These are phyloP conservation scores for Jimgerdemannia flammicorona DNA, from an alignment of 192 early-diverging fungal genomes.

Conservation along the genomic window DNA sequence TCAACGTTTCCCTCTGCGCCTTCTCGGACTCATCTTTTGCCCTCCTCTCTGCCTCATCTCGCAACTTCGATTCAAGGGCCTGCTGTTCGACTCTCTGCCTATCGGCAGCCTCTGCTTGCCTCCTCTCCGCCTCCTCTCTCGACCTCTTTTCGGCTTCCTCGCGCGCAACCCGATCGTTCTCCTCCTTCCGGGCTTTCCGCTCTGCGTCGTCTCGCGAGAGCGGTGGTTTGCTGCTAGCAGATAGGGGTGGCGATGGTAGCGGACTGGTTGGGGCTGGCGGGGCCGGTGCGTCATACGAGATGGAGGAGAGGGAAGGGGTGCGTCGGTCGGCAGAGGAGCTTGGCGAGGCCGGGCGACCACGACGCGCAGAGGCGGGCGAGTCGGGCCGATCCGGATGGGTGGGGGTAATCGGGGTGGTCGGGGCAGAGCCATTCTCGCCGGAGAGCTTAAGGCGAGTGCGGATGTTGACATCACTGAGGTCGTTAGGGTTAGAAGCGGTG, in stretches of 20 bases:
- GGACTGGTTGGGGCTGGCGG: background rate
- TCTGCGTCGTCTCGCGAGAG: background rate
- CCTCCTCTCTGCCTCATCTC: conserved; percentile 1
- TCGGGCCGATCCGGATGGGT: background rate
- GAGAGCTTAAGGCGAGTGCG: conserved; percentile 30
- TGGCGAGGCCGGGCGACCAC: background rate
- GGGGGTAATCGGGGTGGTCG: background rate
- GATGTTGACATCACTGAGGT: conserved; percentile 38
- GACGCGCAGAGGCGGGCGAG: background rate
- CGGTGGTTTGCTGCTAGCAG: background rate
- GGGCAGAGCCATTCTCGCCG: conserved; percentile 15
- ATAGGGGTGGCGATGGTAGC: background rate
- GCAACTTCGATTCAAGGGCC: background rate
- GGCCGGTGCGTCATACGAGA: background rate
- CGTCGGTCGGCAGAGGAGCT: background rate
- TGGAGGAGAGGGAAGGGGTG: background rate
- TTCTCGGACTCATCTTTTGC: background rate
- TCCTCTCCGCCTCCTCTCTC: conserved; percentile 1
- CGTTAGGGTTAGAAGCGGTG: conserved; percentile 30
- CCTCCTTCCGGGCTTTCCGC: background rate
- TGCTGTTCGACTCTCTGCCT: background rate
- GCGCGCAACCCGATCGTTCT: background rate
- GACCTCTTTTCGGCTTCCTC: background rate
- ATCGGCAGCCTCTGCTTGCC: background rate
- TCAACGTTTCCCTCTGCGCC: conserved; percentile 16